A percentile compares a stretch with the other conserved stretches of the same genome.
Evolutionary conservation across 225 moss, liverwort and hornwort species (phyloP).

Genomic region (Bryoerythrophyllum caledonicum): DNA sequence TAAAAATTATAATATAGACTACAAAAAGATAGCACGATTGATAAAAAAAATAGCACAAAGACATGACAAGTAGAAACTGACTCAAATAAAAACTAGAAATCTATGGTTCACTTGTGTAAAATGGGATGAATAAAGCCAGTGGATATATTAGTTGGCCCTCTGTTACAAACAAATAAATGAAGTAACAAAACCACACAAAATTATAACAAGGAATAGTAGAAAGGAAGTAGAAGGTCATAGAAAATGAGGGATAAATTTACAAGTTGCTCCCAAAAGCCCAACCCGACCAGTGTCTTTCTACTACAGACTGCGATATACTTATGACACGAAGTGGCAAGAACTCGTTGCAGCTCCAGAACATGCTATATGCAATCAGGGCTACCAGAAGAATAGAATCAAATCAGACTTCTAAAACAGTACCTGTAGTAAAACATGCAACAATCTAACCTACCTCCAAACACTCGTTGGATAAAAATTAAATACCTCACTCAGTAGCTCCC

Average conservation of each 20-base stretch:
- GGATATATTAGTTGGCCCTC: no score
- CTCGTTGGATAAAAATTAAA: not conserved
- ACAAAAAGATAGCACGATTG: no score
- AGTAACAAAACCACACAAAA: no score
- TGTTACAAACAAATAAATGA: no score
- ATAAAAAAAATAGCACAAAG: no score
- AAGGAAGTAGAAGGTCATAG: not conserved
- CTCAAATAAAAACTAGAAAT: no score
- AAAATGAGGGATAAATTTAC: slow-evolving; percentile 26
- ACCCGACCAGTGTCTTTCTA: slow-evolving; percentile 13
- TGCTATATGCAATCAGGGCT: slow-evolving; percentile 25
- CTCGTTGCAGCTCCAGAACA: slow-evolving; percentile 17
- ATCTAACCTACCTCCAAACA: slow-evolving; percentile 15
- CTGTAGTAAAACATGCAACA: slow-evolving; percentile 8
- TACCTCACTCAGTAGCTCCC: slow-evolving; percentile 25
- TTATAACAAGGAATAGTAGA: not conserved
- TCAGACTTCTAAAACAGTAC: slow-evolving; percentile 6
- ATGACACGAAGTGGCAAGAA: slow-evolving; percentile 24
- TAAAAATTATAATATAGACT: no score
- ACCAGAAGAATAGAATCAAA: slow-evolving; percentile 28
- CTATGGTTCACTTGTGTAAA: no score
- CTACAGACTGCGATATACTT: slow-evolving; percentile 13
- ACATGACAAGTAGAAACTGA: no score
- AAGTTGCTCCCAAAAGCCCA: slow-evolving; percentile 17
- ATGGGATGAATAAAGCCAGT: no score